Conservation (phyloP, 768 basidiomycete genomes). For the Lactifluus echinatus region DNA sequence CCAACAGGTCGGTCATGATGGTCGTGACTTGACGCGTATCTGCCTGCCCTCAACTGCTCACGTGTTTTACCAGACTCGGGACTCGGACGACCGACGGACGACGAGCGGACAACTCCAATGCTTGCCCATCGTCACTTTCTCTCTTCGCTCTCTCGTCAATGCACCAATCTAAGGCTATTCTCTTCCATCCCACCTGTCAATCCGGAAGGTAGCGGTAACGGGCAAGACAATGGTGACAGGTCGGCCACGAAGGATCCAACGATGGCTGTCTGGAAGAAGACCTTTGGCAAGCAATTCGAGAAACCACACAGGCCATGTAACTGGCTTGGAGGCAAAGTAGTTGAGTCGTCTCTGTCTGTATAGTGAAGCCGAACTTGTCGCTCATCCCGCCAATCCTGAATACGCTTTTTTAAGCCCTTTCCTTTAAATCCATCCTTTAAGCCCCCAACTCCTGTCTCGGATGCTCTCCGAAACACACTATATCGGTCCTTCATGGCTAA, state of each 20-base stretch:
- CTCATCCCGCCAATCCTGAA: constrained; percentile 14
- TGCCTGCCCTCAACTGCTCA: constrained; percentile 11
- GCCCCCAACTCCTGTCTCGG: constrained; percentile 70
- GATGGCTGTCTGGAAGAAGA: constrained; percentile 7
- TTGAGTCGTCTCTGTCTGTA: constrained; percentile 32
- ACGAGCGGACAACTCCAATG: not conserved
- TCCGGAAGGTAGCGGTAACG: not conserved
- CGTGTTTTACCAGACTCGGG: not conserved
- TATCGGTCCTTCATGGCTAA: constrained; percentile 54
- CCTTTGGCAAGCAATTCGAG: constrained; percentile 15
- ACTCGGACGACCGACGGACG: not conserved
- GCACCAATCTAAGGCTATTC: not conserved
- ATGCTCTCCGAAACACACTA: constrained; percentile 45
- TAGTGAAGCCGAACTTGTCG: not conserved
- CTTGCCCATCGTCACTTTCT: constrained; percentile 1
- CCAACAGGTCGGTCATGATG: constrained; percentile 30
- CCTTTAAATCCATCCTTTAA: constrained; percentile 78
- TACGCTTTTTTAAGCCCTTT: constrained; percentile 55
- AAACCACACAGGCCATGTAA: constrained; percentile 34
- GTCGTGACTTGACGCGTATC: not conserved
- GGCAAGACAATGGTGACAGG: constrained; percentile 19
- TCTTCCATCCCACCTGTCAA: not conserved
- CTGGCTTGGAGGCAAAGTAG: constrained; percentile 55
- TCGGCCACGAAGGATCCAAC: not conserved
- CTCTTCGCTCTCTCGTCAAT: not conserved